phyloP scores from a whole-genome alignment of 148 eudicot genomes.

The Hydrangea macrophylla region DNA sequence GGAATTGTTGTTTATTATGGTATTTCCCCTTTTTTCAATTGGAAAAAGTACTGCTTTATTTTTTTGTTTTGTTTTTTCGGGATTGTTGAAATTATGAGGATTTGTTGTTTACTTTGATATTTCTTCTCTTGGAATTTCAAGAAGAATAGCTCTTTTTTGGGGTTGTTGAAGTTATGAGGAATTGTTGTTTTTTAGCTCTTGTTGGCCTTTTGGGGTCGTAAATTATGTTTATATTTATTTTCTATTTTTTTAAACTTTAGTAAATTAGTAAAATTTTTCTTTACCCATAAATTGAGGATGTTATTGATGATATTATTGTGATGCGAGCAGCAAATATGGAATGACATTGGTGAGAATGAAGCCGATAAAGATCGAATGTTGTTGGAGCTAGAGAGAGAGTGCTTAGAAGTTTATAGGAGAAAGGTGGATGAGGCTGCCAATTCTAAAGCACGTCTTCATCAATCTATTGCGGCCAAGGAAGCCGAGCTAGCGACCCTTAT shows the following conservation, averaged over 20 bases:
- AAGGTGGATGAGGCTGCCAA: constrained; percentile 66
- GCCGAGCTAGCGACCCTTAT: constrained; percentile 69
- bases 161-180: not conserved
- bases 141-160: not conserved
- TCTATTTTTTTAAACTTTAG: not conserved
- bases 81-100: not conserved
- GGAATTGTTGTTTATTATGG: not conserved
- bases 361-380: constrained; percentile 59
- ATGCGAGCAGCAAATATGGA: constrained; percentile 59
- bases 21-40: no score
- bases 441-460: constrained; percentile 56
- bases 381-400: constrained; percentile 61
- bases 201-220: no score
- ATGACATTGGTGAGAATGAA: constrained; percentile 62
- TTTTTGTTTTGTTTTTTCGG: no score
- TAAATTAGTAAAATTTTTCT: not conserved
- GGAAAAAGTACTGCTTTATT: no score
- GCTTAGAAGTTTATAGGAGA: constrained; percentile 52
- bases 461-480: constrained; percentile 54
- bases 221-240: no score
- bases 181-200: no score
- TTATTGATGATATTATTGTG: constrained; percentile 7
- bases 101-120: no score
- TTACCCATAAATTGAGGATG: not conserved
- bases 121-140: not conserved